Conservation (phyloP, 2,329 filamentous ascomycete genomes). For the Penicillium sp. region DNA sequence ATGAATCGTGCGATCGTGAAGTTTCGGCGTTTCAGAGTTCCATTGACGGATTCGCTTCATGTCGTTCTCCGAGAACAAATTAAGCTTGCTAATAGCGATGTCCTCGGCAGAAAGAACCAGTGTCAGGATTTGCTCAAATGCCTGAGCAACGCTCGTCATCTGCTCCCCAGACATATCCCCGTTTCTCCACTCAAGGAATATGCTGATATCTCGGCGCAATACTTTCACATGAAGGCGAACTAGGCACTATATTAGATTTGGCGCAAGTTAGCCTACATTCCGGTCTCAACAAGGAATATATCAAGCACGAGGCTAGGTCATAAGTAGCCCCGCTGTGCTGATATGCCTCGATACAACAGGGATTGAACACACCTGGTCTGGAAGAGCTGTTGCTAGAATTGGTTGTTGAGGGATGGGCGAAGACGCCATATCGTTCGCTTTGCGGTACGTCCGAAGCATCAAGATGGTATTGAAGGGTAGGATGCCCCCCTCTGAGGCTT, state of each 20-base stretch:
- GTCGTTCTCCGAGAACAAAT: constrained; percentile 53
- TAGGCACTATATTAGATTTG: constrained; percentile 23
- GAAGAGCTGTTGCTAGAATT: constrained; percentile 24
- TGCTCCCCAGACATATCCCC: constrained; percentile 34
- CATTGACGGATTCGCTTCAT: constrained; percentile 51
- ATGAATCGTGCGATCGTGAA: constrained; percentile 37
- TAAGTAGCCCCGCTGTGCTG: too few relatives aligned
- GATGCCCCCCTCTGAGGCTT: constrained; percentile 12
- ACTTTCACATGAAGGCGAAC: constrained; percentile 34
- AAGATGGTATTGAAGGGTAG: constrained; percentile 33
- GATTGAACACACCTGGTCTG: constrained; percentile 27
- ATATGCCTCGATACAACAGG: not conserved
- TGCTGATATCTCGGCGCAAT: constrained; percentile 28
- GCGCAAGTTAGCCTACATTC: too few relatives aligned
- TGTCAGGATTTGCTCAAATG: constrained; percentile 50
- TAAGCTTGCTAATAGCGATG: constrained; percentile 41
- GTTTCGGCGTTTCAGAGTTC: constrained; percentile 42
- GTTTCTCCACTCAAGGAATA: constrained; percentile 37
- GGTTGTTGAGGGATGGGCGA: constrained; percentile 17
- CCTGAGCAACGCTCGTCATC: constrained; percentile 45
- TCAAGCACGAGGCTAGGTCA: too few relatives aligned
- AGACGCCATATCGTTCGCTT: constrained; percentile 10
- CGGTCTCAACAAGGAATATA: too few relatives aligned
- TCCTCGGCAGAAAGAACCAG: constrained; percentile 42
- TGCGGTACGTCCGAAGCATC: constrained; percentile 30